A percentile compares a stretch with the other conserved stretches of the same genome.
phyloP scores from a whole-genome alignment of 768 basidiomycete species.

The Macrolepiota albuminosa region DNA sequence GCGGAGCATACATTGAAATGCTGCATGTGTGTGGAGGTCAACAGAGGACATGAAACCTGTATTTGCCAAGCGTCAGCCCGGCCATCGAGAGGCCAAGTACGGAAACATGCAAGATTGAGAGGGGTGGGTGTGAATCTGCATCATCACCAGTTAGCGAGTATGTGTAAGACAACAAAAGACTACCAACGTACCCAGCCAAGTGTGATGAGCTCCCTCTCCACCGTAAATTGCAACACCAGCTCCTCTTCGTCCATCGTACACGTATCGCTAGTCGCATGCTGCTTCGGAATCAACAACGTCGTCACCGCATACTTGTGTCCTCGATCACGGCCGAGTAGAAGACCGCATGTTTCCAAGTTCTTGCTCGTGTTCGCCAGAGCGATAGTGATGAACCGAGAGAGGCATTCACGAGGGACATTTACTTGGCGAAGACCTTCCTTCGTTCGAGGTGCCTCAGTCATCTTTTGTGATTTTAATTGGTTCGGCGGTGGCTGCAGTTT shows the following conservation, averaged over 20 bases:
- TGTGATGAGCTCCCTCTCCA: conserved; percentile 75
- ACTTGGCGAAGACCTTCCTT: conserved; percentile 43
- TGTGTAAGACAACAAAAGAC: background rate
- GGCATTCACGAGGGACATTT: conserved; percentile 63
- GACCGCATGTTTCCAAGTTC: conserved; percentile 84
- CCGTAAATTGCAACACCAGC: conserved; percentile 79
- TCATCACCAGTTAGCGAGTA: background rate
- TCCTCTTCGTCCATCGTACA: conserved; percentile 92
- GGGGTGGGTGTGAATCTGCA: conserved; percentile 88
- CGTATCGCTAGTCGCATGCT: conserved; percentile 85
- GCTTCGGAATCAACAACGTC: conserved; percentile 82
- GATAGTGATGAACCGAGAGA: conserved; percentile 72
- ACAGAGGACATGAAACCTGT: conserved; percentile 91
- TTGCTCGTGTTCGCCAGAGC: conserved; percentile 73
- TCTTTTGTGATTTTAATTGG: background rate
- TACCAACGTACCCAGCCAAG: conserved; percentile 76
- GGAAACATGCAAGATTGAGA: conserved; percentile 72
- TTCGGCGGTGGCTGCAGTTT: conserved; percentile 10
- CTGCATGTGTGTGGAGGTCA: conserved; percentile 87
- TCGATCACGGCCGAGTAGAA: conserved; percentile 76
- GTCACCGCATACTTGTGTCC: conserved; percentile 42
- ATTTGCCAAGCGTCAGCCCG: background rate
- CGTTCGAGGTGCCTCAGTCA: conserved; percentile 20
- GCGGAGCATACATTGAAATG: conserved; percentile 84
- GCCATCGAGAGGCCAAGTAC: background rate